Conservation (phyloP, 345 rosid genomes). For the Streptanthus diversifolius region DNA sequence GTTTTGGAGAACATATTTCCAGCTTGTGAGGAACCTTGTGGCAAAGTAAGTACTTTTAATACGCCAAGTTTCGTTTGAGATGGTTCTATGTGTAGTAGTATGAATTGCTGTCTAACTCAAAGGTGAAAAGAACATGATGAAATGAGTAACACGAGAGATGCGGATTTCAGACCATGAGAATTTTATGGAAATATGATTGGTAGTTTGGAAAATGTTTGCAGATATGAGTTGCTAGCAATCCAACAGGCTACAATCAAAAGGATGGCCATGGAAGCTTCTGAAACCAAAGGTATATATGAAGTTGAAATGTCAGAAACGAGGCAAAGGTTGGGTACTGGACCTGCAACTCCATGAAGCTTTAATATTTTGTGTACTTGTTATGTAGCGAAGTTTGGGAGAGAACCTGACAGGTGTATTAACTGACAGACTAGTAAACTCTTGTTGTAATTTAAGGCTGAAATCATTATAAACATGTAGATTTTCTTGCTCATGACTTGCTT, state of each 20-base stretch:
- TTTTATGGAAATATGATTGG: neutral
- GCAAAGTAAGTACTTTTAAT: conserved; percentile 47
- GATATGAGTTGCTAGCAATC: conserved; percentile 34
- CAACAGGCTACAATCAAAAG: conserved; percentile 29
- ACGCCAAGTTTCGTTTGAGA: neutral
- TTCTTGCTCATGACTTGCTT: neutral
- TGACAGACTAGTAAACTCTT: neutral
- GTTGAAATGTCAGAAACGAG: conserved; percentile 40
- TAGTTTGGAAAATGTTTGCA: neutral
- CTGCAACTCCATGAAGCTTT: conserved; percentile 22
- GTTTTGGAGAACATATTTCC: conserved; percentile 84
- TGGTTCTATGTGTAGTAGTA: neutral
- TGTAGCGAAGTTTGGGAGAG: neutral
- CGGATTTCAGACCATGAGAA: no score
- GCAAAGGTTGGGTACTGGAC: neutral
- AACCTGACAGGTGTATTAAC: neutral
- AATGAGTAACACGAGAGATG: neutral
- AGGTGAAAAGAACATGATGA: neutral
- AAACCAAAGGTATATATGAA: conserved; percentile 22
- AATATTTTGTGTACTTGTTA: neutral
- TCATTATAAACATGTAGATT: neutral
- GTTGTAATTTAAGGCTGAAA: neutral
- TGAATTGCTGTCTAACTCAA: neutral
- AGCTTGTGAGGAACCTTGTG: conserved; percentile 61
- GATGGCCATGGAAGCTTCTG: conserved; percentile 21